Evolutionary conservation across 2,329 filamentous ascomycete genomes (phyloP).

Genomic region (Arthrobotrys musiformis): DNA sequence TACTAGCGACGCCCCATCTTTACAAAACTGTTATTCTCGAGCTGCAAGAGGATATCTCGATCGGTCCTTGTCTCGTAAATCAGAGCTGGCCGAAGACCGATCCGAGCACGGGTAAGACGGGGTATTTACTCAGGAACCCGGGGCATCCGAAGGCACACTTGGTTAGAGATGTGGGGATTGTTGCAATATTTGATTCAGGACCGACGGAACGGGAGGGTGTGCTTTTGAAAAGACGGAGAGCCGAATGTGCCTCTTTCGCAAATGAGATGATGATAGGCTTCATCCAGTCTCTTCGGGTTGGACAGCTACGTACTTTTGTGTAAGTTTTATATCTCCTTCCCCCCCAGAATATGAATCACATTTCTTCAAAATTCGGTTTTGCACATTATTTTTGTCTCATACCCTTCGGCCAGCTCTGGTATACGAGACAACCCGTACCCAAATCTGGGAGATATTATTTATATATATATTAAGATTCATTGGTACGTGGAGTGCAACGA

Average conservation of each 20-base stretch:
- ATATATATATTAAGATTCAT: background rate
- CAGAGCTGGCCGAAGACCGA: no score
- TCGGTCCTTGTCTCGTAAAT: no score
- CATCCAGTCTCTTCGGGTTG: background rate
- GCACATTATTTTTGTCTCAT: no score
- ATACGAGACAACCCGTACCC: no score
- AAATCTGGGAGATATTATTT: no score
- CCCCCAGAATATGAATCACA: background rate
- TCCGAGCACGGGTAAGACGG: background rate
- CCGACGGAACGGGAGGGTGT: background rate
- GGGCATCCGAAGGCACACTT: background rate
- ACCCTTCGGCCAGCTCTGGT: no score
- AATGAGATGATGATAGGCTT: background rate
- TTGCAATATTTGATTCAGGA: background rate
- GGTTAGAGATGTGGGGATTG: background rate
- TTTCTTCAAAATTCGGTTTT: no score
- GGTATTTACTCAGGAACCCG: background rate
- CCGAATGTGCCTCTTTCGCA: background rate
- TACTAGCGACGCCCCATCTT: background rate
- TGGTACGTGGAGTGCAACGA: no score
- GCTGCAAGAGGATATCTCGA: background rate
- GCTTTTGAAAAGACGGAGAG: background rate
- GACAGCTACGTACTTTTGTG: background rate
- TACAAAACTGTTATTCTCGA: background rate
- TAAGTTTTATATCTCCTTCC: background rate